phyloP scores from a whole-genome alignment of 2,329 filamentous ascomycete species.

The Colletotrichum cordylinicola region DNA sequence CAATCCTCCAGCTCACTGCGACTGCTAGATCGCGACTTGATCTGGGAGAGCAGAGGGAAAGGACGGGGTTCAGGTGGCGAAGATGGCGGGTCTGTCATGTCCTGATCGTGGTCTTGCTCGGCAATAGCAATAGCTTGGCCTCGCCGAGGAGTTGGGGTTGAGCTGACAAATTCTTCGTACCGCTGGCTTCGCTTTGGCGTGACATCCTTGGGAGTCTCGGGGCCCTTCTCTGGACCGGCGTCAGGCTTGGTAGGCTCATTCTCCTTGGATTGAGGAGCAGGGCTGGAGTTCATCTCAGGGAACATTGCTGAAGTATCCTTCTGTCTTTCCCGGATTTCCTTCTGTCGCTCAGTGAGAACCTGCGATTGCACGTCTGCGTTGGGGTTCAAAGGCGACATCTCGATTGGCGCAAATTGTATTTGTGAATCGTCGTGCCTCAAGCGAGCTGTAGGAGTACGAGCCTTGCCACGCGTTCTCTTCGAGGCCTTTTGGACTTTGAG shows the following conservation, averaged over 20 bases:
- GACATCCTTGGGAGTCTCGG: constrained; percentile 33
- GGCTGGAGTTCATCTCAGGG: constrained; percentile 67
- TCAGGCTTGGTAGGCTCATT: neutral
- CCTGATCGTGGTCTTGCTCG: constrained; percentile 44
- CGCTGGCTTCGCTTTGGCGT: constrained; percentile 52
- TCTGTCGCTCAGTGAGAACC: constrained; percentile 78
- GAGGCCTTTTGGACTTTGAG: constrained; percentile 29
- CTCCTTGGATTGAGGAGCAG: constrained; percentile 27
- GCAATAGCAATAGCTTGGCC: constrained; percentile 55
- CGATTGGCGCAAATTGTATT: constrained; percentile 75
- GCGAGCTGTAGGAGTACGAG: constrained; percentile 46
- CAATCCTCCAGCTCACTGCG: constrained; percentile 49
- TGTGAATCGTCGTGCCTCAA: constrained; percentile 84
- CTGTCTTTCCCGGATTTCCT: constrained; percentile 78
- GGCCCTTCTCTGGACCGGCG: constrained; percentile 8
- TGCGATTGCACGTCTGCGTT: constrained; percentile 68
- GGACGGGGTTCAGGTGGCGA: constrained; percentile 62
- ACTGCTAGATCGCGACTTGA: constrained; percentile 53
- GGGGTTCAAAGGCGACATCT: constrained; percentile 57
- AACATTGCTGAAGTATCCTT: constrained; percentile 69
- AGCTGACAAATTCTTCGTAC: constrained; percentile 60
- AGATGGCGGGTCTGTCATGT: constrained; percentile 60
- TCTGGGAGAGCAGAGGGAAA: constrained; percentile 57
- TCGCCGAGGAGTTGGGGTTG: constrained; percentile 66
- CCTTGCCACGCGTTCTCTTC: constrained; percentile 1